phyloP scores from a whole-genome alignment of 1,284 basidiomycete genomes.

The Ustilago loliicola region DNA sequence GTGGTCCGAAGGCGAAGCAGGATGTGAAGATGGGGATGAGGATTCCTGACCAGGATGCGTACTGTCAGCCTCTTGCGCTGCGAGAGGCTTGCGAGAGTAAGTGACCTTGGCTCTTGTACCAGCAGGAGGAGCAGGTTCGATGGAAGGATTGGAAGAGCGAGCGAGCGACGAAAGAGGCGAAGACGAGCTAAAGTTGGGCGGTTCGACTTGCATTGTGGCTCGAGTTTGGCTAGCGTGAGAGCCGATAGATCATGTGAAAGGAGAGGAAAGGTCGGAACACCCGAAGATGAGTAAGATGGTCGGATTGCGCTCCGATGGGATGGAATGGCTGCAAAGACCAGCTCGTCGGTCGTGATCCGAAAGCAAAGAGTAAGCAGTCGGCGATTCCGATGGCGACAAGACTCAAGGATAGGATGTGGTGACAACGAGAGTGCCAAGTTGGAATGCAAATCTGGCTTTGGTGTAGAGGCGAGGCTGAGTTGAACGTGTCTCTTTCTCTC shows the following conservation, averaged over 20 bases:
- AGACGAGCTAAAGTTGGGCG: slow-evolving; percentile 10
- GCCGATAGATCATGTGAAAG: neutral
- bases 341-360: slow-evolving; percentile 2
- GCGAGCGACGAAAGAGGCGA: slow-evolving; percentile 45
- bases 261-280: neutral
- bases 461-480: slow-evolving; percentile 5
- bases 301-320: neutral
- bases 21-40: slow-evolving; percentile 40
- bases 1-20: slow-evolving; percentile 27
- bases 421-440: too few species aligned
- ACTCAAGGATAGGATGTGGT: neutral
- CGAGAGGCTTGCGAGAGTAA: slow-evolving; percentile 38
- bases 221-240: neutral
- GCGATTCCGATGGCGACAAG: neutral
- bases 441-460: neutral
- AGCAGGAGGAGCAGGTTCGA: slow-evolving; percentile 17
- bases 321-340: neutral
- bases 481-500: slow-evolving; percentile 1
- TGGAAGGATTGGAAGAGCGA: slow-evolving; percentile 44
- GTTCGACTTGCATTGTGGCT: slow-evolving; percentile 38
- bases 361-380: neutral
- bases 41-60: slow-evolving; percentile 3
- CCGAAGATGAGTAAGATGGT: neutral
- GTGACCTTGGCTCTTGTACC: slow-evolving; percentile 39
- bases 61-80: neutral